Conservation (phyloP, 306 rosid genomes). For the apple (Malus domestica) region DNA sequence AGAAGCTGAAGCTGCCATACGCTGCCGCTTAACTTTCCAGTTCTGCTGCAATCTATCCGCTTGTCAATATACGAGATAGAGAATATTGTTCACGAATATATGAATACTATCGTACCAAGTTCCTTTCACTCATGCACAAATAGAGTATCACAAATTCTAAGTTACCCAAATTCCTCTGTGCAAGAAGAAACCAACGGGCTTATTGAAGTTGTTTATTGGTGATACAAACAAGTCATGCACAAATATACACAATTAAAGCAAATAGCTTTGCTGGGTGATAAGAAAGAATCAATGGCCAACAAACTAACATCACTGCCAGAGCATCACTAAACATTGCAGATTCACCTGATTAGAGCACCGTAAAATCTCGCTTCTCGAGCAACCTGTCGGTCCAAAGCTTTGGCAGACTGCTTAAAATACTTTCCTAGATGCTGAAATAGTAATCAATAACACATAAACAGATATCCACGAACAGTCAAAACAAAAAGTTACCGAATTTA, state of each 20-base stretch:
- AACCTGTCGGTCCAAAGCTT: constrained; percentile 83
- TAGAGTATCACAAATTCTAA: background rate
- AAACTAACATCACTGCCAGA: background rate
- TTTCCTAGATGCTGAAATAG: constrained; percentile 73
- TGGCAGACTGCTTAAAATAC: constrained; percentile 89
- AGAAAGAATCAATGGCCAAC: background rate
- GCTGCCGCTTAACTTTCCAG: constrained; percentile 95
- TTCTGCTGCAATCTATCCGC: constrained; percentile 84
- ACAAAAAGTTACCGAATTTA: background rate
- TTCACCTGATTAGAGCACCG: constrained; percentile 84
- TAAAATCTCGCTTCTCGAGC: constrained; percentile 94
- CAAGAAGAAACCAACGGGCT: background rate
- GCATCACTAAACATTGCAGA: background rate
- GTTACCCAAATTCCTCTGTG: background rate
- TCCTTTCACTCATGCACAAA: constrained; percentile 10
- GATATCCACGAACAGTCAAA: background rate
- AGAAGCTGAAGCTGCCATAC: constrained; percentile 62
- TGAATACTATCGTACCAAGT: background rate
- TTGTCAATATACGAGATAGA: constrained; percentile 31
- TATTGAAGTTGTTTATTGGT: background rate
- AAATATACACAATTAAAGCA: background rate
- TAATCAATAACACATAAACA: constrained; percentile 4
- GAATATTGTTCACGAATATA: background rate
- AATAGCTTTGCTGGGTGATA: background rate
- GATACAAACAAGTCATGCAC: background rate